Conservation (phyloP, 345 rosid species). For the Mercurialis annua region DNA sequence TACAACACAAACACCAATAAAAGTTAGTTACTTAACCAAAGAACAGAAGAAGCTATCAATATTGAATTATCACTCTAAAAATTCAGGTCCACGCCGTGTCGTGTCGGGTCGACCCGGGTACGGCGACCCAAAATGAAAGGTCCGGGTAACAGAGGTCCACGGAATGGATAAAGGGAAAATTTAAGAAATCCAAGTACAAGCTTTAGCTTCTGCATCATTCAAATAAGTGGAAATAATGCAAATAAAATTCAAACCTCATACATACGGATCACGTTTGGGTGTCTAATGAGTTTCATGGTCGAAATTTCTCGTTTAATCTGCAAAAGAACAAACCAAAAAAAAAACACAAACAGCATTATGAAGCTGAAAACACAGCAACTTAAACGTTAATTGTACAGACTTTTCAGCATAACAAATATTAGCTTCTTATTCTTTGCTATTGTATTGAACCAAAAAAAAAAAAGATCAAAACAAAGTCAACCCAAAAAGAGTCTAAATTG, state of each 20-base stretch:
- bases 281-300: conserved; percentile 85
- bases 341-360: background rate
- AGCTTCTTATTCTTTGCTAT: background rate
- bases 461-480: background rate
- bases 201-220: background rate
- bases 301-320: conserved; percentile 98
- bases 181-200: background rate
- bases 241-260: conserved; percentile 57
- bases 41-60: background rate
- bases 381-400: background rate
- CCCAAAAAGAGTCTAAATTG: too few relatives aligned
- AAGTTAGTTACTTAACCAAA: conserved; percentile 12
- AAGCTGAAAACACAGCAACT: background rate
- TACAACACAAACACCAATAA: conserved; percentile 27
- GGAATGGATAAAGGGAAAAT: background rate
- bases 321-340: conserved; percentile 13
- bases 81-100: background rate
- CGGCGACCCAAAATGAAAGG: background rate
- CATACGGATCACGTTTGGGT: conserved; percentile 96
- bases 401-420: background rate
- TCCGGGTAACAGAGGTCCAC: background rate
- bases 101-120: too few relatives aligned
- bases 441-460: background rate
- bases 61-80: background rate
- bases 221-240: background rate